A percentile compares a stretch with the other conserved stretches of the same genome.
Evolutionary conservation across 306 rosid genomes (phyloP).

Genomic region (Prinsepia uniflora): DNA sequence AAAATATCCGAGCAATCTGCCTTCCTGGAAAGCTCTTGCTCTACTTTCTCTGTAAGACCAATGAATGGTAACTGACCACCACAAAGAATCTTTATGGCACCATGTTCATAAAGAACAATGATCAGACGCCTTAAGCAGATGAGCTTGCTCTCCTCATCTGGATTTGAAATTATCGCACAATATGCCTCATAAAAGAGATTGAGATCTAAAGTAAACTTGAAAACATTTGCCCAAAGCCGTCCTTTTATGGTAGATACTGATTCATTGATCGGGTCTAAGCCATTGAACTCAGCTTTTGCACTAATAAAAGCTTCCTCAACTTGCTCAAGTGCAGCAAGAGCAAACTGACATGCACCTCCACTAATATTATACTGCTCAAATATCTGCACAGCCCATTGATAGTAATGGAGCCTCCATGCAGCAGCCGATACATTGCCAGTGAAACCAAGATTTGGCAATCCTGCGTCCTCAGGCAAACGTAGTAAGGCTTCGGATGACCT

Average conservation of each 20-base stretch:
- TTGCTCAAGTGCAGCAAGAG: conserved; percentile 96
- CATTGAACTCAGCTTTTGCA: conserved; percentile 32
- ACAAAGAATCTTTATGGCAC: conserved; percentile 89
- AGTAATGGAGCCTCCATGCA: conserved; percentile 78
- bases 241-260: conserved; percentile 68
- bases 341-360: conserved; percentile 93
- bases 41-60: conserved; percentile 91
- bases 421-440: conserved; percentile 52
- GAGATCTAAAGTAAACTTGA: conserved; percentile 84
- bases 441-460: conserved; percentile 51
- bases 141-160: conserved; percentile 89
- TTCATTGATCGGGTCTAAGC: conserved; percentile 43
- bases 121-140: conserved; percentile 92
- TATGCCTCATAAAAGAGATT: conserved; percentile 73
- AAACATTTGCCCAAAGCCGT: conserved; percentile 89
- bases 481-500: conserved; percentile 75
- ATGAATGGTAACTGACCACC: conserved; percentile 80
- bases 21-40: conserved; percentile 97
- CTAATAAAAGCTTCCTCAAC: conserved; percentile 73
- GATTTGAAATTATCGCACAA: conserved; percentile 93
- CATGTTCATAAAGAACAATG: conserved; percentile 74
- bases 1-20: conserved; percentile 87
- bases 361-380: conserved; percentile 80
- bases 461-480: conserved; percentile 62
- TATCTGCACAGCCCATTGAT: conserved; percentile 90